Evolutionary conservation across 768 basidiomycete genomes (phyloP), one percentile per base, ranked within the genome.

Genomic region (Nidula microcarpa): DNA sequence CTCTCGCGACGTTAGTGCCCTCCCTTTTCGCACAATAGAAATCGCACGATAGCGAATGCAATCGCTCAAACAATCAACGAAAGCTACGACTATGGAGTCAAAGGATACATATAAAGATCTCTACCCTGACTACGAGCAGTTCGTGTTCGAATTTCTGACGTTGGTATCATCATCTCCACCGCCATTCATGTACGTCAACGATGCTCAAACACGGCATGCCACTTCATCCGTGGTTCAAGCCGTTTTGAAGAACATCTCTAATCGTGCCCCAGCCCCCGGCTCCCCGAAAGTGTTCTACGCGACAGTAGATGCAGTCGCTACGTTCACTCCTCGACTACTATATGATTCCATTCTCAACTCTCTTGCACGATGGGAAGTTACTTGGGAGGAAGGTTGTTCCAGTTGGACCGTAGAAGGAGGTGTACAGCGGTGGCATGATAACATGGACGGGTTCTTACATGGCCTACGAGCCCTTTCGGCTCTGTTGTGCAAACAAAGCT

Each of bases 131-230:
- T 68, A 68, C 49, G 66, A 67, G 52, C 43, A 57, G 16, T 58
- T 70, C 51, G 53, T 55, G 23, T 56, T 67, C 17, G 74, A 76
- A 50, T 53, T 78, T 6, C 62, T 62, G 13, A 67, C 71, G 8
- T 67, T 78, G 13, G 53, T 78, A 16, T 66, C 72, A 5, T 64
- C 63, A 1, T 66, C 63, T 44, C 78, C 85, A 6, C 85, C 86
- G 1, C 77, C 84, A 0, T 91, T 89, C 66, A 76, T 91, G 55
- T 88, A 81, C 63, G 62, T 91, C 41, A 79, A 84, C 50, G 86
- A 89, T 64, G 66, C 81, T 0, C 69, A 70, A 50, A 75, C 82
- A 5, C 64, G 77, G 5, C 72, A 75, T 30, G 23, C 23, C 37
- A 80, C 83, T 0, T 58, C 74, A 23, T 63, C 65, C 2, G 74